Base-by-base conservation (phyloP, 2,329 filamentous ascomycete genomes). In the Pseudohalonectria lignicola region DNA sequence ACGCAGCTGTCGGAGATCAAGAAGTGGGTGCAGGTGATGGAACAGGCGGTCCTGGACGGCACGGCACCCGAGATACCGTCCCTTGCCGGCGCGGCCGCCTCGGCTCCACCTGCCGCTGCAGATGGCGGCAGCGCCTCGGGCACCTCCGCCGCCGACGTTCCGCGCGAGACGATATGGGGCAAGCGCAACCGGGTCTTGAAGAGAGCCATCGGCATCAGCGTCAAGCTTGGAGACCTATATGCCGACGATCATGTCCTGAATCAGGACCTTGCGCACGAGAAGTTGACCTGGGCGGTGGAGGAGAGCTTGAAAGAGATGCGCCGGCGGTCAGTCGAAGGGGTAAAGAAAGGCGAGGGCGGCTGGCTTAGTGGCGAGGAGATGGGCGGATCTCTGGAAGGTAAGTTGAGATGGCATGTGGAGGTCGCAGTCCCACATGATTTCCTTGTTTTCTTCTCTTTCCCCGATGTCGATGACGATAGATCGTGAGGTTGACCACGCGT, bases 151-250 rank as follows among this genome's bases (percentile, higher is more conserved):
- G 30, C 46, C 20, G 41, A 41, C 19, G 23, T 42, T 29, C 36
- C 45, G 44, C 16, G 28, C 3, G 73, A 77, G 49, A 72, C 66
- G 18, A 51, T 71, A 10, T 77, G 71, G 60, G 64, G 61, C 13
- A 72, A 73, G 48, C 62, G 83, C 29, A 80, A 76, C 30, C 75
- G 78, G 36, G 63, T 93, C 5, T 62, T 94, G 39, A 77, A 74
- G 44, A 88, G 83, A 55, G 72, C 79, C 3, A 74, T 94, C 28
- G 78, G 76, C 16, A 79, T 90, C 28, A 78, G 78, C 47, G 76
- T 92, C 39, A 94, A 94, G 62, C 69, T 96, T 6, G 88, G 83
- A 23, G 81, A 88, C 49, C 63, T 95, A 8, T 94, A 94, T 57
- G 71, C 79, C 4, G 77, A 81, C 42, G 76, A 84, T 39, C 79